Base-by-base conservation (phyloP, 2,329 filamentous ascomycete species). In the Curvularia sp. region DNA sequence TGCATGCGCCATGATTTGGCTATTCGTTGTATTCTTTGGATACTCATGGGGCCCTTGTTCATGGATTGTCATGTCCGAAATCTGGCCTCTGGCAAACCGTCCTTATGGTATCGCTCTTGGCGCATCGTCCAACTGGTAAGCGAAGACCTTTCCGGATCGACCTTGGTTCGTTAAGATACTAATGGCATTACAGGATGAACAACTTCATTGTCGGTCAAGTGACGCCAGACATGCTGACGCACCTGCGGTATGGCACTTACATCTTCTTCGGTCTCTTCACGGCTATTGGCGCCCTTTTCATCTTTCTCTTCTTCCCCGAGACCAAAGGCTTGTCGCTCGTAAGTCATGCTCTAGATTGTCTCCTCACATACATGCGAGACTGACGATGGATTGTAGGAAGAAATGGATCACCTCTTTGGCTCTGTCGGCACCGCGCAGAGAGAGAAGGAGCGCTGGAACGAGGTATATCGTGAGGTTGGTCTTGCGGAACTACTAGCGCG, bases 31-130 rank as follows among this genome's bases (percentile, higher is more conserved):
- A 27, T 85, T 90, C 75, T 93, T 93, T 69, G 90, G 88, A 25
- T 92, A 91, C 72, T 87, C 84, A 0, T 93, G 89, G 89, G 88
- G 89, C 0, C 89, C 89, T 1, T 89, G 86, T 66, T 84, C 87
- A 0, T 92, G 90, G 90, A 90, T 91, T 56, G 82, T 93, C 52
- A 84, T 91, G 0, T 85, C 88, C 1, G 89, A 92, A 75, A 86
- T 92, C 41, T 93, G 88, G 87, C 89, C 89, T 0, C 77, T 92
- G 13, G 87, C 84, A 54, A 87, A 86, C 12, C 83, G 70, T 2
- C 84, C 90, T 0, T 90, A 91, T 58, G 90, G 89, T 49, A 88
- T 90, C 9, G 83, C 89, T 0, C 79, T 93, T 0, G 89, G 87
- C n/a, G 88, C 87, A 19, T 74, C 69, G 1, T 69, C 63, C 6